Evolutionary conservation across 2,329 filamentous ascomycete genomes (phyloP).

Genomic region (Ophiocordyceps camponoti-saundersi): DNA sequence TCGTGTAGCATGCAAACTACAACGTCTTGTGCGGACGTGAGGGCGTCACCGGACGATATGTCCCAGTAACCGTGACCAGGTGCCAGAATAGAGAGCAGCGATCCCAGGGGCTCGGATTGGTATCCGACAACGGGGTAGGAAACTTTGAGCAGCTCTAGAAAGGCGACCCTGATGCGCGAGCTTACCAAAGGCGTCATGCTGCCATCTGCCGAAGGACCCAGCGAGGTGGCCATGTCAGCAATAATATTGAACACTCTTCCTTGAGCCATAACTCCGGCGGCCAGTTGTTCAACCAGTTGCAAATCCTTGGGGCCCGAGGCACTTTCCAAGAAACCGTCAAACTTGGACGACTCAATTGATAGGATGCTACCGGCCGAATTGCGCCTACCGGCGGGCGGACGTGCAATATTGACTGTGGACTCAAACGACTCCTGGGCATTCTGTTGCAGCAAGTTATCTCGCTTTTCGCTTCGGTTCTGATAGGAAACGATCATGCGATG

Average conservation of each 20-base stretch:
- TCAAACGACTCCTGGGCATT: slow-evolving; percentile 40
- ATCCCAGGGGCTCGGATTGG: slow-evolving; percentile 50
- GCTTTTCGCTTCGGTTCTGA: slow-evolving; percentile 41
- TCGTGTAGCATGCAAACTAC: slow-evolving; percentile 17
- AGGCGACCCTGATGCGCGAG: slow-evolving; percentile 42
- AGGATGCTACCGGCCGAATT: slow-evolving; percentile 46
- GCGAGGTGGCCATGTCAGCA: slow-evolving; percentile 27
- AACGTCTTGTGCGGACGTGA: slow-evolving; percentile 16
- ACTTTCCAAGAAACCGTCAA: slow-evolving; percentile 38
- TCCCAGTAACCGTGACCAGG: slow-evolving; percentile 37
- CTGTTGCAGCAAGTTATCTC: slow-evolving; percentile 40
- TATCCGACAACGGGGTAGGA: slow-evolving; percentile 54
- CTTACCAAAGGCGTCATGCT: slow-evolving; percentile 38
- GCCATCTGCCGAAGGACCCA: slow-evolving; percentile 26
- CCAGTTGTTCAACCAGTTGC: slow-evolving; percentile 32
- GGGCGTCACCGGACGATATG: slow-evolving; percentile 20
- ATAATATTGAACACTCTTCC: slow-evolving; percentile 37
- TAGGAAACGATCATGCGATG: slow-evolving; percentile 50
- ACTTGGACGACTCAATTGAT: slow-evolving; percentile 41
- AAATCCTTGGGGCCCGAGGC: slow-evolving; percentile 32
- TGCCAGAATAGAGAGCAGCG: slow-evolving; percentile 47
- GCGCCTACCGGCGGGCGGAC: slow-evolving; percentile 25
- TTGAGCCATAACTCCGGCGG: slow-evolving; percentile 27
- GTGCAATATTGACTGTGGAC: slow-evolving; percentile 21
- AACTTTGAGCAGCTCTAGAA: slow-evolving; percentile 55